These are phyloP conservation scores for Dillenia turbinata DNA, from an alignment of 164 flowering plant genomes.

Conservation along the genomic window DNA sequence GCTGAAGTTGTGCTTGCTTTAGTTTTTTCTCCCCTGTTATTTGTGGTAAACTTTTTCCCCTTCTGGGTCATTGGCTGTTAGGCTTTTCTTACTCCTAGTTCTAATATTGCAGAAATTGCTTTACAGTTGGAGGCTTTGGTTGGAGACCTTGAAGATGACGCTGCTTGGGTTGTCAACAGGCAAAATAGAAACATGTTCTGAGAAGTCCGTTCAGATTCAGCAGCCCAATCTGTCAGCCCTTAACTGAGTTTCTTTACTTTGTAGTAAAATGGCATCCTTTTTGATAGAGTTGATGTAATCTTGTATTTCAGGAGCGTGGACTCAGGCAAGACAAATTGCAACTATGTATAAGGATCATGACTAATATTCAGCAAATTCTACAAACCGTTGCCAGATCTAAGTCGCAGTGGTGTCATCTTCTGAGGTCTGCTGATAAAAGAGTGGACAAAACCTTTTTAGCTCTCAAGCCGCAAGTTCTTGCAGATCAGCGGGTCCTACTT, in stretches of 20 bases:
- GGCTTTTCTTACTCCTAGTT: background rate
- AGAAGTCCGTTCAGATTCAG: slow-evolving; percentile 16
- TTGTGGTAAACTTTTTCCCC: too few relatives aligned
- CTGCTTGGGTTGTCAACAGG: slow-evolving; percentile 25
- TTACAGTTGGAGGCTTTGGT: slow-evolving; percentile 57
- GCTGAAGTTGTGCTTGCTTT: too few relatives aligned
- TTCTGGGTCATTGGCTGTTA: too few relatives aligned
- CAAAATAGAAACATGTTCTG: slow-evolving; percentile 22
- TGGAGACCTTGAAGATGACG: slow-evolving; percentile 77
- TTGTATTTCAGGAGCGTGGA: slow-evolving; percentile 36
- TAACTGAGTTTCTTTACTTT: slow-evolving; percentile 5
- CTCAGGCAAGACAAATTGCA: slow-evolving; percentile 35
- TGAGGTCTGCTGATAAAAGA: slow-evolving; percentile 56
- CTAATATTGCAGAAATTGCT: slow-evolving; percentile 43
- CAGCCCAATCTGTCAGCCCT: slow-evolving; percentile 20
- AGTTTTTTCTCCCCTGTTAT: too few relatives aligned
- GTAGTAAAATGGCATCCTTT: background rate
- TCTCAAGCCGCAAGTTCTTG: slow-evolving; percentile 48
- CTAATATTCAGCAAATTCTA: slow-evolving; percentile 40
- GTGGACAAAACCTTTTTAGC: slow-evolving; percentile 39
- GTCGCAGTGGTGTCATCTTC: slow-evolving; percentile 48
- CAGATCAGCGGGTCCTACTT: slow-evolving; percentile 59
- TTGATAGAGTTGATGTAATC: background rate
- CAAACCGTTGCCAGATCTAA: slow-evolving; percentile 13
- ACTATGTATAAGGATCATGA: slow-evolving; percentile 33